A percentile compares a stretch with the other conserved stretches of the same genome.
These are phyloP conservation scores for Endoconidiophora polonica DNA, from an alignment of 2,329 filamentous ascomycete genomes.

Conservation along the genomic window DNA sequence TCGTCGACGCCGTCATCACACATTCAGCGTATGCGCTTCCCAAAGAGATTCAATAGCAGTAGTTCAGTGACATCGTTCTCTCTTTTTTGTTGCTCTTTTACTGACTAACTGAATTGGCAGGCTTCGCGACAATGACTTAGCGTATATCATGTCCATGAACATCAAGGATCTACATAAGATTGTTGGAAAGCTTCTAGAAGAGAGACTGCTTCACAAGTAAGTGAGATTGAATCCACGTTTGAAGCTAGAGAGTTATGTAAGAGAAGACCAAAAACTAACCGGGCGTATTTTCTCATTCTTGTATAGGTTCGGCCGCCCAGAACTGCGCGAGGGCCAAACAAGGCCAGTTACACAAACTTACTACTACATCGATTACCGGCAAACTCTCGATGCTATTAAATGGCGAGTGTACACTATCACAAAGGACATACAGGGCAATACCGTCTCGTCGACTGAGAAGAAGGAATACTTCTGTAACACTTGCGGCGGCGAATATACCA, in stretches of 20 bases:
- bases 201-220: slow-evolving; percentile 40
- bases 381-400: slow-evolving; percentile 90
- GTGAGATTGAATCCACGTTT: slow-evolving; percentile 35
- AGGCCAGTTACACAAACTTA: slow-evolving; percentile 77
- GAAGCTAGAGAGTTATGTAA: slow-evolving; percentile 58
- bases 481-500: slow-evolving; percentile 75
- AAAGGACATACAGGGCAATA: slow-evolving; percentile 71
- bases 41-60: neutral
- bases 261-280: too few species aligned
- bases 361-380: slow-evolving; percentile 92
- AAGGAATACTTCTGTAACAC: slow-evolving; percentile 79
- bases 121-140: slow-evolving; percentile 77
- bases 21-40: slow-evolving; percentile 50
- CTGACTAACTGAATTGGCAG: slow-evolving; percentile 45
- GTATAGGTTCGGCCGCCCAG: slow-evolving; percentile 31
- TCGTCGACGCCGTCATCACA: slow-evolving; percentile 72
- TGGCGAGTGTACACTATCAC: slow-evolving; percentile 81
- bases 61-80: neutral
- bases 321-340: slow-evolving; percentile 64
- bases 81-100: slow-evolving; percentile 44
- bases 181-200: slow-evolving; percentile 69
- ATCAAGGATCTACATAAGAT: slow-evolving; percentile 83
- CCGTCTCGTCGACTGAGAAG: slow-evolving; percentile 64
- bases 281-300: neutral
- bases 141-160: slow-evolving; percentile 74